Base-by-base conservation (phyloP, 306 rosid genomes). In the Cicer pinnatifidum region DNA sequence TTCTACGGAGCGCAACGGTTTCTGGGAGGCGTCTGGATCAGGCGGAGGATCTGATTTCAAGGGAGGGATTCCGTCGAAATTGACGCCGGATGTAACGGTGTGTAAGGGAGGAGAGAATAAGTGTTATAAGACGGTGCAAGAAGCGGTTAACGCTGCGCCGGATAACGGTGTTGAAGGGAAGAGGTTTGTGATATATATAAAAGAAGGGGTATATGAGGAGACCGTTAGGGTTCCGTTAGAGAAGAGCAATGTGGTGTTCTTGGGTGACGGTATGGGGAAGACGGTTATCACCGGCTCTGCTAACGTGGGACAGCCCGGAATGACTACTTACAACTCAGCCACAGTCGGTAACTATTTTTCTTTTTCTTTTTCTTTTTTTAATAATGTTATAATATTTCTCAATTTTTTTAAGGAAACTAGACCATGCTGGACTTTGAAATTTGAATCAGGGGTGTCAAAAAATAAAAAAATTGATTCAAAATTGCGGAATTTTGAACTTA, bases 231-330 rank as follows among this genome's bases (percentile, higher is more conserved):
- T 94, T 70, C 85, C 89, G 71, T 41, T 88, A 1, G 83, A 75
- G 75, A 94, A 91, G 80, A 77, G 71, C 50, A 91, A 91, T 67
- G 80, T 94, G 6, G 88, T 91, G n/a, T 87, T 94, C 10, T 72
- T 87, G 59, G 99, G 99, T 0, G 96, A 89, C 1, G 99, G 97
- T 0, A 87, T 84, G 77, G 95, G 93, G 3, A 84, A 86, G 64
- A 94, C 97, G 0, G 88, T 94, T 1, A 94, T 94, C 17, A 88
- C 97, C 0, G 99, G 91, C 0, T 84, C 91, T 3, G 57, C 85
- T 10, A 83, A 90, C 16, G 95, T 59, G 1, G 97, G 87, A 9
- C 90, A 83, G 71, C 88, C 69, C 0, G 91, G 91, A 5, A 43
- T 89, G 66, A 77, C 92, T 0, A 91, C 98, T 8, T 88, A 82